Base-by-base conservation (phyloP, 768 basidiomycete species). In the Amanita fuliginea region DNA sequence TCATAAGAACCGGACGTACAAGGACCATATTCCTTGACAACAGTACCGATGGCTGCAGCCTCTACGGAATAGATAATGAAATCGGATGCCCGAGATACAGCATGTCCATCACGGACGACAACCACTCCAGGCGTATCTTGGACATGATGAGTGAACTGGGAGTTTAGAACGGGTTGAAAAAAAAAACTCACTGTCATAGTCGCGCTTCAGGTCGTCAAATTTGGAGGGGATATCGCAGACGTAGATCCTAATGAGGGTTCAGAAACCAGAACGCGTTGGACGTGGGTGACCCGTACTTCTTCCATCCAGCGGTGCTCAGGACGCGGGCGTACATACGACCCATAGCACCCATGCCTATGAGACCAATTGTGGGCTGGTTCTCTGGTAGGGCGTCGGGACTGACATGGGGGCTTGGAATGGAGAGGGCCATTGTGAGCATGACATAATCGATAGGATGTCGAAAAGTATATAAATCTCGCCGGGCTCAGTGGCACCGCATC, bases 271-370 rank as follows among this genome's bases (percentile, higher is more conserved):
- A n/a, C n/a, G n/a, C 33, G 28, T 39, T 41, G 52, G 44, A 52
- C 7, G n/a, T n/a, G 34, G 10, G 9, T 1, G 4, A 8, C 37
- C 54, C 60, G 46, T 53, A 92, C 94, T 80, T 86, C 64, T 81
- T 78, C 83, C 90, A 92, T 1, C 95, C 93, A 8, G 83, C 92
- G 5, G 72, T 70, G 9, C 81, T 77, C 21, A 99, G 71, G n/a
- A 70, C 62, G 14, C 73, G 75, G 0, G 92, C 91, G 62, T 97
- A 98, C 92, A 98, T 91, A 59, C 70, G 72, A 2, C 95, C 95
- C 95, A 98, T 98, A 44, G 87, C 88, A 0, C 94, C 94, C 93
- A 97, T 96, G 2, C 95, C 94, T 53, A 96, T 96, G 46, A 96
- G 70, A 1, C 94, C 94, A 34, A 98, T 86, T 0, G 76, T 74